Percentiles rank a stretch among this genome's conserved stretches.
Conservation (phyloP, 2,329 filamentous ascomycete species). For the Beauveria pseudobassiana region DNA sequence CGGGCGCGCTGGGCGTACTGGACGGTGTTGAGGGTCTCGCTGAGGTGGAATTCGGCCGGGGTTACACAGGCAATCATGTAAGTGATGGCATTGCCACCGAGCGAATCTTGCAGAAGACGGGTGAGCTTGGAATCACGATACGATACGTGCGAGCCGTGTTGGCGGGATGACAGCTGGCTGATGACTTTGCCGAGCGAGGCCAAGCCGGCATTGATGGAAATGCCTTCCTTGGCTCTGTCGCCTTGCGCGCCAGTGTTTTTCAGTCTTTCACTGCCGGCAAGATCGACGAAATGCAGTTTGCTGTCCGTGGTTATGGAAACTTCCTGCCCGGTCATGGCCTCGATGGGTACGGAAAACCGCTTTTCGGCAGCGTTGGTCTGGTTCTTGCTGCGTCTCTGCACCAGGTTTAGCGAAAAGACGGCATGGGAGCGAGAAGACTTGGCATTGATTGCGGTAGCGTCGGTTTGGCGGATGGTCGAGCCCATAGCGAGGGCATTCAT, state of each 20-base stretch:
- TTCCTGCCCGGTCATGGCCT: conserved; percentile 61
- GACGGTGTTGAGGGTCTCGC: conserved; percentile 94
- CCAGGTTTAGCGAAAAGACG: conserved; percentile 89
- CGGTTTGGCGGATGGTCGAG: conserved; percentile 89
- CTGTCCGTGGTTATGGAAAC: conserved; percentile 82
- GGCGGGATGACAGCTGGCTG: conserved; percentile 87
- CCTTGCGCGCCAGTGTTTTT: conserved; percentile 97
- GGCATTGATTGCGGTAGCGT: conserved; percentile 94
- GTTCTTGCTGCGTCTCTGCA: conserved; percentile 67
- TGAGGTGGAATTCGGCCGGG: conserved; percentile 91
- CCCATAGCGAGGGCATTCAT: conserved; percentile 86
- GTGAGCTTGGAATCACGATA: conserved; percentile 98
- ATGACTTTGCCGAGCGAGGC: conserved; percentile 97
- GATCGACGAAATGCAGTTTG: conserved; percentile 96
- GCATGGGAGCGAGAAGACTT: conserved; percentile 97
- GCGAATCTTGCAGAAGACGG: conserved; percentile 86
- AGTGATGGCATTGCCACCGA: conserved; percentile 94
- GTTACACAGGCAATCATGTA: conserved; percentile 99
- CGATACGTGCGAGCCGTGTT: conserved; percentile 83
- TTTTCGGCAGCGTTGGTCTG: conserved; percentile 60
- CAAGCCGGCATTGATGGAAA: conserved; percentile 94
- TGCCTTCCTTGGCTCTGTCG: conserved; percentile 89
- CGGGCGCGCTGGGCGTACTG: conserved; percentile 94
- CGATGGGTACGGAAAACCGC: conserved; percentile 77
- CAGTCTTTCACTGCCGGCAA: conserved; percentile 90